Evolutionary conservation across 257 asterid species (phyloP), one percentile per base, ranked within the genome.

Genomic region (Pogostemon cablin): DNA sequence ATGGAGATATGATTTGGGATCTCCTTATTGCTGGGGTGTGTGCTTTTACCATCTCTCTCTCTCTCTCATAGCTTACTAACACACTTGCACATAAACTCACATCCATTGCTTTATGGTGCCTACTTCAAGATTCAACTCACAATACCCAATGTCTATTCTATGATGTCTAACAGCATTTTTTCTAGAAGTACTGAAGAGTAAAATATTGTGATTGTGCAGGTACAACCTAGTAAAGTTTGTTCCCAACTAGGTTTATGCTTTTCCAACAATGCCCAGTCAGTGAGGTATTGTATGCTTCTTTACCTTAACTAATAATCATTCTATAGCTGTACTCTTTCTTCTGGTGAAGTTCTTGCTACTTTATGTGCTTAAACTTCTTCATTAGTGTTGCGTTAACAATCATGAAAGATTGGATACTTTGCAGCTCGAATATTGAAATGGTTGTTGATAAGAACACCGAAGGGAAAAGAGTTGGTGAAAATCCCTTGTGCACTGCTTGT

Each of bases 1-100:
- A 90, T 39, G 98, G 98, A 71, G 93, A 90, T 2, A 80, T 83
- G 89, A 86, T 93, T 62, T 90, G 96, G 98, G 93, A 93, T 56
- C 92, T 90, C 67, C 87, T 92, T 0, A 72, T 86, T 9, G 65
- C 90, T 38, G 97, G 97, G 83, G 97, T 90, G 53, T 44, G 81
- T 62, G 42, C 46, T 32, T 4, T 53, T 15, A 25, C 66, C 34
- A 4, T 43, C 0, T 32, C 64, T 4, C 67, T 25, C 42, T 57
- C 68, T 55, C 75, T 43, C 67, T 41, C 32, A 25, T 25, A 25
- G 32, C 32, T 25, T 25, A 25, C 70, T 38, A 49, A 40, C 44
- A 57, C 20, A 0, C 68, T 35, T 66, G 3, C 57, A 9, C 5
- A 49, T 38, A 6, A 9, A 6, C 25, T 20, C 5, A 42, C 7